phyloP scores from a whole-genome alignment of 2,329 filamentous ascomycete species.

The Capronia americana region DNA sequence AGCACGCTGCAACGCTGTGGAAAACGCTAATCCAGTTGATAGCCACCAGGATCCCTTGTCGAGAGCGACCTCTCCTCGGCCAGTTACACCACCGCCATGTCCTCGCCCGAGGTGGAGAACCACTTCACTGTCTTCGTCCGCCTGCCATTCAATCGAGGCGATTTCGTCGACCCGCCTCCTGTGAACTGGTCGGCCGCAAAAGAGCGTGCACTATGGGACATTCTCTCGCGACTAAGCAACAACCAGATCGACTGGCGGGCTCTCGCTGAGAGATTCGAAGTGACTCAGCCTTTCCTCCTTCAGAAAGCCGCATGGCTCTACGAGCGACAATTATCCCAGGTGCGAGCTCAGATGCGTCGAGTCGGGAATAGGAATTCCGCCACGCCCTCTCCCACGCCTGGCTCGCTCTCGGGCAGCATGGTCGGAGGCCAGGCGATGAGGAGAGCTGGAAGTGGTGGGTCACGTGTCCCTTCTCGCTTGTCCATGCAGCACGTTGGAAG shows the following conservation, averaged over 20 bases:
- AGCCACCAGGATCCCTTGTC: neutral
- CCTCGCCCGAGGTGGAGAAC: constrained; percentile 35
- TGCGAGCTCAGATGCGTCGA: constrained; percentile 86
- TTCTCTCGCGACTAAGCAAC: constrained; percentile 80
- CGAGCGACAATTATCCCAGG: constrained; percentile 86
- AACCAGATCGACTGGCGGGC: constrained; percentile 81
- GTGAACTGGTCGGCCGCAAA: constrained; percentile 89
- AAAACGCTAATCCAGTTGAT: neutral
- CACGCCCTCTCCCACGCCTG: constrained; percentile 51
- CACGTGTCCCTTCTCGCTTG: constrained; percentile 49
- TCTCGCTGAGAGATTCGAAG: constrained; percentile 74
- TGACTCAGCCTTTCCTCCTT: constrained; percentile 84
- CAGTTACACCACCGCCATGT: constrained; percentile 24
- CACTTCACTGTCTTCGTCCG: constrained; percentile 78
- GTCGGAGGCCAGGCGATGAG: constrained; percentile 47
- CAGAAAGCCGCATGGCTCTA: constrained; percentile 95
- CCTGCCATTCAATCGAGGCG: constrained; percentile 83
- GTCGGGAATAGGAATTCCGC: constrained; percentile 50
- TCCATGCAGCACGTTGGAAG: constrained; percentile 39
- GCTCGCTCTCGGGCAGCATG: constrained; percentile 52
- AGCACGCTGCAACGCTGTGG: neutral
- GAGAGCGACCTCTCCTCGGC: neutral
- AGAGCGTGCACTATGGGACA: constrained; percentile 87
- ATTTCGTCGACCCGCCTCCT: constrained; percentile 88
- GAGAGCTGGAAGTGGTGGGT: constrained; percentile 44